Base-by-base conservation (phyloP, 495 filamentous ascomycete genomes). In the Tetracladium setigerum region DNA sequence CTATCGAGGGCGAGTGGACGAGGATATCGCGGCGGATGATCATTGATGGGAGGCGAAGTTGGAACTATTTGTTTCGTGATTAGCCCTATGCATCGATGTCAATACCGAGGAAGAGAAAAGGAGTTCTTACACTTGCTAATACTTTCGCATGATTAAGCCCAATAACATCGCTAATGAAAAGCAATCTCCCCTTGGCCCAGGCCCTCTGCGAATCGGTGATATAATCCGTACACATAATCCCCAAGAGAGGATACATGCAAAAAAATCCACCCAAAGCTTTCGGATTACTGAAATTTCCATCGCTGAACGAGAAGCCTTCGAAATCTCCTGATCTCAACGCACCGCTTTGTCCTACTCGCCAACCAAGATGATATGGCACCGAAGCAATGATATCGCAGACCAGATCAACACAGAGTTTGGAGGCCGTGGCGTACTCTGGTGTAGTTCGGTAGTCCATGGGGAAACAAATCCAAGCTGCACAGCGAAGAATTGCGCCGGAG, bases 361-460 rank as follows among this genome's bases (percentile, higher is more conserved):
- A 74, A 16, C 74, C 71, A 1, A 79, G 62, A 50, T 71, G 65
- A 46, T 68, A 79, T 27, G 74, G 74, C 45, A 76, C 65, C 11
- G 62, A 66, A 6, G 74, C 72, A 40, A 77, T 54, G 12, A 79
- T 62, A 45, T 76, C 74, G 0, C 64, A 57, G 42, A 77, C 70
- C 17, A 60, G 64, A 12, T 72, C 67, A 12, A 50, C 60, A 40
- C 65, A 69, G 12, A 62, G 55, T 35, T 65, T 45, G 2, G 61
- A 55, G 4, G 67, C 66, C 0, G 61, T 58, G 17, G 70, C 71
- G 40, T 77, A 77, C 63, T 76, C 71, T 18, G 69, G 66, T 17
- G 74, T 77, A 0, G 70, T 74, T 22, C 72, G 57, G 42, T 75
- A 76, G 52, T 79, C 74, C 7, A 67, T 63, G 1, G 75, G 75